A percentile compares a stretch with the other conserved stretches of the same genome.
phyloP scores from a whole-genome alignment of 75 land plant genomes.

The Picea glauca region DNA sequence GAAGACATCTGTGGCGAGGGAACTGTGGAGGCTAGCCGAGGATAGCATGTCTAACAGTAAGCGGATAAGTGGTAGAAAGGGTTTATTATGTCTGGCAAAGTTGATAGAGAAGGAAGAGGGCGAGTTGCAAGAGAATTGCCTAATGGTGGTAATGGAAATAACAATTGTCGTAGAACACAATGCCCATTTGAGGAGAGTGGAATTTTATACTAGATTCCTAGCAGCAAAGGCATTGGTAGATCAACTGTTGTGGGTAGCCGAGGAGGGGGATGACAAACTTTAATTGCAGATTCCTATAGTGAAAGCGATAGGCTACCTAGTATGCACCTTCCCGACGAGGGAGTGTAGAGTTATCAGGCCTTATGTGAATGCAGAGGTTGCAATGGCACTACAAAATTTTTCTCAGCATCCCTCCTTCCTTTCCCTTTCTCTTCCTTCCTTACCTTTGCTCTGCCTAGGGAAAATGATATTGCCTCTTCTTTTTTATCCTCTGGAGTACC shows the following conservation, averaged over 20 bases:
- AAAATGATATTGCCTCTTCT: too few relatives aligned
- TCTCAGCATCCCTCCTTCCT: conserved; percentile 4
- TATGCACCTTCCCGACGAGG: too few relatives aligned
- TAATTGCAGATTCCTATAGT: too few relatives aligned
- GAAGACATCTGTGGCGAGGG: conserved; percentile 37
- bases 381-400: conserved; percentile 62
- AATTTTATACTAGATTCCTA: conserved; percentile 79
- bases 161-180: conserved; percentile 59
- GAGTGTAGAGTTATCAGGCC: background rate
- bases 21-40: conserved; percentile 70
- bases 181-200: conserved; percentile 62
- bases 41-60: conserved; percentile 55
- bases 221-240: conserved; percentile 78
- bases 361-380: conserved; percentile 65
- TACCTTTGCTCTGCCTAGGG: too few relatives aligned
- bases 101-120: conserved; percentile 60
- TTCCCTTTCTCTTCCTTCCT: too few relatives aligned
- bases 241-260: conserved; percentile 53
- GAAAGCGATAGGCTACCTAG: too few relatives aligned
- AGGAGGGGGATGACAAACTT: conserved; percentile 16
- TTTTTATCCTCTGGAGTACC: too few relatives aligned
- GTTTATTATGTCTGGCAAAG: conserved; percentile 71
- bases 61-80: conserved; percentile 68
- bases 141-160: conserved; percentile 81
- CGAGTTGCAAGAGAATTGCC: conserved; percentile 60